These are phyloP conservation scores for Zoysia japonica DNA, from an alignment of 176 grass and related monocot species.

Conservation along the genomic window DNA sequence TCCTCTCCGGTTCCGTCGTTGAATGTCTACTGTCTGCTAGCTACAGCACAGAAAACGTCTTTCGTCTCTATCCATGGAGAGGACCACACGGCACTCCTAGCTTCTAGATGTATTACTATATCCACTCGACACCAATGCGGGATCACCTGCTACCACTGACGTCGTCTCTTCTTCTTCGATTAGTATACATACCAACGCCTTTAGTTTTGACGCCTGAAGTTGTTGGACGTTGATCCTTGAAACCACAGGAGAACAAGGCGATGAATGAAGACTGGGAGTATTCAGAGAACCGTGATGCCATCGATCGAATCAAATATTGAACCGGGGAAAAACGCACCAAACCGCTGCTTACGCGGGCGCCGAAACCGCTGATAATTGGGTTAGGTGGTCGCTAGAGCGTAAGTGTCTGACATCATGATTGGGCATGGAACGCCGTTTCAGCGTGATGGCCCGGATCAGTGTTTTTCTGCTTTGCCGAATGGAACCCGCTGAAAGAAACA, in stretches of 20 bases:
- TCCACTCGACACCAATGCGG: background rate
- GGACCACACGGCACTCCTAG: background rate
- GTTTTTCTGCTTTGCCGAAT: background rate
- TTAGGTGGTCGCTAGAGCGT: constrained; percentile 9
- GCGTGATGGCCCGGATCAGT: background rate
- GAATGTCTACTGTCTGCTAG: constrained; percentile 1
- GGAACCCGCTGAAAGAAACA: background rate
- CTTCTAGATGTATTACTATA: background rate
- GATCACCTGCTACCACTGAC: background rate
- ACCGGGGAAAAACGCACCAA: background rate
- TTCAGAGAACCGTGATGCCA: background rate
- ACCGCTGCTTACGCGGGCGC: background rate
- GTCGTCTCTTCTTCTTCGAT: background rate
- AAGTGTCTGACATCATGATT: background rate
- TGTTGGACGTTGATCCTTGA: constrained; percentile 12
- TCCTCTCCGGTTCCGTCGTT: background rate
- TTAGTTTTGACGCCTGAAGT: constrained; percentile 9
- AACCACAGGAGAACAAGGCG: background rate
- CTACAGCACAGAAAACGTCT: background rate
- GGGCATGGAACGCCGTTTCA: background rate
- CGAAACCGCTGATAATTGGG: background rate
- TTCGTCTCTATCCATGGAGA: background rate
- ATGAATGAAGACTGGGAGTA: background rate
- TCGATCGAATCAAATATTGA: background rate
- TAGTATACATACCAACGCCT: background rate